Percentiles rank a stretch among this genome's conserved stretches.
Conservation (phyloP, 495 filamentous ascomycete genomes). For the Lasiosphaeriaceae sp. region DNA sequence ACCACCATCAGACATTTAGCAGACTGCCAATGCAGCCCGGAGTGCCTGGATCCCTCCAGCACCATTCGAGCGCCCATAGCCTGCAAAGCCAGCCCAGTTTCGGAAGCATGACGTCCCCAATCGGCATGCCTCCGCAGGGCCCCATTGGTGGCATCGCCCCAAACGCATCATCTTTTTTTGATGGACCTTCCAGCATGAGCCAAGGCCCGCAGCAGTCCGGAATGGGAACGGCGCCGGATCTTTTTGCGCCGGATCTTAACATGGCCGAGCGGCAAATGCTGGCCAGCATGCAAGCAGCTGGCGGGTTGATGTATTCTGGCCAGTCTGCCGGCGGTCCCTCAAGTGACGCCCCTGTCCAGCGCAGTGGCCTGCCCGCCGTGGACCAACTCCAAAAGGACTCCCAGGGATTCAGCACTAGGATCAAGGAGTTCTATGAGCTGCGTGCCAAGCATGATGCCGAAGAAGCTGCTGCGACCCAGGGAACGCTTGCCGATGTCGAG, state of each 20-base stretch:
- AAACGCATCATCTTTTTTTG: conserved; percentile 62
- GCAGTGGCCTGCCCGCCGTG: conserved; percentile 36
- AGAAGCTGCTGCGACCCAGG: conserved; percentile 15
- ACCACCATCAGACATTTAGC: conserved; percentile 73
- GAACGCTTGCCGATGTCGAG: conserved; percentile 13
- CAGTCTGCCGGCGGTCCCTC: conserved; percentile 30
- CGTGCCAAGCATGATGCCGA: conserved; percentile 55
- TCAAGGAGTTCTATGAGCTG: conserved; percentile 54
- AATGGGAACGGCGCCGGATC: conserved; percentile 30
- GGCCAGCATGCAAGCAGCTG: conserved; percentile 32
- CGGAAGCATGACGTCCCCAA: conserved; percentile 84
- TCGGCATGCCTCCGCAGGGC: conserved; percentile 68
- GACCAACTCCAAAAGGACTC: conserved; percentile 46
- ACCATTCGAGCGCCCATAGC: conserved; percentile 91
- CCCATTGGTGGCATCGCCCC: conserved; percentile 57
- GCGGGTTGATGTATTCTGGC: conserved; percentile 30
- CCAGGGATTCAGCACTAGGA: conserved; percentile 48
- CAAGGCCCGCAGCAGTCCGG: conserved; percentile 17
- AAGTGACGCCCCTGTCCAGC: conserved; percentile 28
- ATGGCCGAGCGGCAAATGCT: conserved; percentile 39
- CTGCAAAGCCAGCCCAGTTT: conserved; percentile 95
- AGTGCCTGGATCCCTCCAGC: conserved; percentile 69
- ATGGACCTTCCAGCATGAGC: conserved; percentile 39
- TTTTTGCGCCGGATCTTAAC: conserved; percentile 46
- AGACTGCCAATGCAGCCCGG: conserved; percentile 59